phyloP scores from a whole-genome alignment of 768 basidiomycete species.

The Lyophyllum shimeji region DNA sequence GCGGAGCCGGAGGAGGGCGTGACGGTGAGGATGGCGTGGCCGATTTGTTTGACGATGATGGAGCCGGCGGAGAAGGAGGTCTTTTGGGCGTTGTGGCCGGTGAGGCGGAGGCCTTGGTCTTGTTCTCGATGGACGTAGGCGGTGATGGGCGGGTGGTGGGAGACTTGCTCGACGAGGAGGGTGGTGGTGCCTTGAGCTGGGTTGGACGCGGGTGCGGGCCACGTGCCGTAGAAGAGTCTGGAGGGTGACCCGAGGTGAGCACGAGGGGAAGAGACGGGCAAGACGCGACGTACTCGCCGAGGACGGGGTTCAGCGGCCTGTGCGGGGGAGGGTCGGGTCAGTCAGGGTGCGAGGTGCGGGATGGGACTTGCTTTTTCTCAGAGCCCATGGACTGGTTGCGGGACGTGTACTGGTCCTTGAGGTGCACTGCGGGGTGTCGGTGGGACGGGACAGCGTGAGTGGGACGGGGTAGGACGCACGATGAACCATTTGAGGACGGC shows the following conservation, averaged over 20 bases:
- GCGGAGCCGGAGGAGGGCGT: slow-evolving; percentile 55
- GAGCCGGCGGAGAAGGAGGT: slow-evolving; percentile 79
- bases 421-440: slow-evolving; percentile 60
- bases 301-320: slow-evolving; percentile 93
- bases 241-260: not conserved
- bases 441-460: not conserved
- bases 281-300: slow-evolving; percentile 71
- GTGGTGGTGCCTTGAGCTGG: slow-evolving; percentile 76
- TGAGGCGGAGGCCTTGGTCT: slow-evolving; percentile 66
- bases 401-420: slow-evolving; percentile 94
- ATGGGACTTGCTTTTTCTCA: slow-evolving; percentile 83
- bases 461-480: slow-evolving; percentile 39
- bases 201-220: slow-evolving; percentile 55
- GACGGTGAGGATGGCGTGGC: slow-evolving; percentile 84
- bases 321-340: not conserved
- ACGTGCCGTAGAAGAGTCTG: slow-evolving; percentile 81
- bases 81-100: slow-evolving; percentile 94
- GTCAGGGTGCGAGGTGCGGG: not conserved
- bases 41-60: slow-evolving; percentile 91
- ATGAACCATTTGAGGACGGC: slow-evolving; percentile 96
- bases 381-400: slow-evolving; percentile 95
- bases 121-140: slow-evolving; percentile 88
- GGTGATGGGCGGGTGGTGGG: slow-evolving; percentile 90
- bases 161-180: slow-evolving; percentile 92
- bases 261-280: not conserved